Percentiles rank a stretch among this genome's conserved stretches.
phyloP scores from a whole-genome alignment of 345 rosid genomes.

The Psidium guajava region DNA sequence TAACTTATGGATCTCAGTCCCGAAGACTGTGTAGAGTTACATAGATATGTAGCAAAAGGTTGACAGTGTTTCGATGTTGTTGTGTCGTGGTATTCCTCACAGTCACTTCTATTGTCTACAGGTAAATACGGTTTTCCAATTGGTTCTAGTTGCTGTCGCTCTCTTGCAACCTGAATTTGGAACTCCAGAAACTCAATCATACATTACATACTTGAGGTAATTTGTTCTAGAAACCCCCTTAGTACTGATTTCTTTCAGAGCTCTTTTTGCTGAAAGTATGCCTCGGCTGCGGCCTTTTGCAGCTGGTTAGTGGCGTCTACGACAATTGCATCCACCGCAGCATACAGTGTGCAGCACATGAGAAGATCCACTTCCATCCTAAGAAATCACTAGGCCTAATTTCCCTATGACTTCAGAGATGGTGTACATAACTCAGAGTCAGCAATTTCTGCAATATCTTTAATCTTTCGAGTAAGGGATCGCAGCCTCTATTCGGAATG shows the following conservation, averaged over 20 bases:
- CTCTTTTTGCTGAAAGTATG: neutral
- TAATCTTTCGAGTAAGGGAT: neutral
- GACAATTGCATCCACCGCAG: constrained; percentile 67
- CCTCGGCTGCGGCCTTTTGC: neutral
- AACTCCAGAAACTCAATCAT: constrained; percentile 45
- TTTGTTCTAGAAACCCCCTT: neutral
- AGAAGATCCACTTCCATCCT: constrained; percentile 28
- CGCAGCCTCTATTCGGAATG: neutral
- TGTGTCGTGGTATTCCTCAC: neutral
- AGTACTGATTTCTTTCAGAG: neutral
- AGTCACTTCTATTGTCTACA: constrained; percentile 5
- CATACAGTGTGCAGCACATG: constrained; percentile 65
- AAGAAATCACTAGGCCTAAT: constrained; percentile 17
- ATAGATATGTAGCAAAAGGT: neutral
- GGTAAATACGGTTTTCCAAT: constrained; percentile 93
- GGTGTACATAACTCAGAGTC: neutral
- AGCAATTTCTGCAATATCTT: neutral
- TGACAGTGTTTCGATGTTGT: neutral
- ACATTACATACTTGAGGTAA: constrained; percentile 74
- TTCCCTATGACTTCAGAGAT: neutral
- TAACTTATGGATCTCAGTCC: neutral
- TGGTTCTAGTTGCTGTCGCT: constrained; percentile 78
- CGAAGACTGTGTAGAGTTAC: neutral
- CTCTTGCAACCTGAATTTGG: constrained; percentile 90
- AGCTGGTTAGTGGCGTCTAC: constrained; percentile 89